A percentile compares a stretch with the other conserved stretches of the same genome.
Conservation (phyloP, 495 filamentous ascomycete species). For the Penicillium cataractarum region DNA sequence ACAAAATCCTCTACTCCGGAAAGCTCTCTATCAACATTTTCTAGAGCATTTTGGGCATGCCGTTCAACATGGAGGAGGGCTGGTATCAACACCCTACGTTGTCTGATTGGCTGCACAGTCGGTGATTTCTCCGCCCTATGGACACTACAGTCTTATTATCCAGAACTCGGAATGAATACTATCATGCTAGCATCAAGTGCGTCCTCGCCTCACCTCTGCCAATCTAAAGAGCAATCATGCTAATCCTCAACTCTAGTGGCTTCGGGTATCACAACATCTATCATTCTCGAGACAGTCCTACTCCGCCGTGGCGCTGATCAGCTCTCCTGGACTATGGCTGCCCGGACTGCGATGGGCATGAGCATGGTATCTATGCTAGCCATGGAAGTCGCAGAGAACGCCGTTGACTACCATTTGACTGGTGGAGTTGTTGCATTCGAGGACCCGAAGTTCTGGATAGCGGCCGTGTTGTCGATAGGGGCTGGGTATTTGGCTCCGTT, state of each 20-base stretch:
- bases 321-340: slow-evolving; percentile 40
- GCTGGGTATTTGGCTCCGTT: slow-evolving; percentile 50
- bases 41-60: slow-evolving; percentile 36
- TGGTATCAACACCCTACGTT: slow-evolving; percentile 49
- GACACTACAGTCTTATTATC: slow-evolving; percentile 41
- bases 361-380: slow-evolving; percentile 53
- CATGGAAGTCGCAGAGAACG: slow-evolving; percentile 50
- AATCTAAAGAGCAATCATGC: background rate
- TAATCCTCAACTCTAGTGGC: slow-evolving; percentile 36
- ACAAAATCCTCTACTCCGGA: background rate
- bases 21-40: background rate
- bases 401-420: slow-evolving; percentile 51
- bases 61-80: slow-evolving; percentile 41
- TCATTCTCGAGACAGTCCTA: slow-evolving; percentile 48
- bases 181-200: slow-evolving; percentile 47
- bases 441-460: slow-evolving; percentile 40
- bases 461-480: slow-evolving; percentile 38
- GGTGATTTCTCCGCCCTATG: slow-evolving; percentile 49
- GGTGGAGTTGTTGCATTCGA: slow-evolving; percentile 41
- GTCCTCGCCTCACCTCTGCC: background rate
- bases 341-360: slow-evolving; percentile 51
- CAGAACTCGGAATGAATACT: slow-evolving; percentile 39
- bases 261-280: slow-evolving; percentile 45
- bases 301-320: slow-evolving; percentile 44
- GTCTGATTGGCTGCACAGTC: slow-evolving; percentile 45